Base-by-base conservation (phyloP, 306 rosid species). In the Cucumis melo region DNA sequence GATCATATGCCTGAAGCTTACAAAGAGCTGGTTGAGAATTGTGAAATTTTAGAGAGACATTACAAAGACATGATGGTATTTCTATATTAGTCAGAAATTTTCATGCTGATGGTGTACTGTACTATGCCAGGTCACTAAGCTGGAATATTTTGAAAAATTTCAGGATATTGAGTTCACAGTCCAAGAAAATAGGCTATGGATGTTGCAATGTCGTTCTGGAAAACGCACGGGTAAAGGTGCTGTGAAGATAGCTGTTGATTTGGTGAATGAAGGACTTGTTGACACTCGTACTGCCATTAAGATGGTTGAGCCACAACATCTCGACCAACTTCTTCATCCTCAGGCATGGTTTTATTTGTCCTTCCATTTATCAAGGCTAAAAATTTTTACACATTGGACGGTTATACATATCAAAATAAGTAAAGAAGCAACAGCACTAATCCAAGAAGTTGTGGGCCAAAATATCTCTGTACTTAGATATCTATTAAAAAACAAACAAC, bases 81-180 rank as follows among this genome's bases (percentile, higher is more conserved):
- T 21, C 4, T 23, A 36, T 53, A 17, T 5, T 54, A n/a, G 36
- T 10, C 54, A 29, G 21, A 44, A 77, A n/a, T 60, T n/a, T n/a
- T 6, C 15, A 24, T 70, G 17, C 21, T 80, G 50, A 58, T 57
- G 15, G 54, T 72, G 46, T 16, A 50, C 15, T 72, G 46, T 24
- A 50, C 15, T 7, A 73, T 8, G 16, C 17, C 27, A 29, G 24
- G 11, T 32, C 46, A 51, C 61, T 73, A 16, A 73, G 76, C 46
- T 73, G 29, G 58, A 73, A 9, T 39, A 14, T 15, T 58, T 6
- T 38, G 5, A 13, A 12, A 36, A 17, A 14, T 65, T 54, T 78
- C 86, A 95, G 99, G 99, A 95, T 84, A 92, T 94, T 70, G 98
- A 95, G 87, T 92, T 95, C 89, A 95, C 99, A 12, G 98, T 95